These are phyloP conservation scores for Cutaneotrichosporon cyanovorans DNA, from an alignment of 1,284 basidiomycete genomes.

Conservation along the genomic window DNA sequence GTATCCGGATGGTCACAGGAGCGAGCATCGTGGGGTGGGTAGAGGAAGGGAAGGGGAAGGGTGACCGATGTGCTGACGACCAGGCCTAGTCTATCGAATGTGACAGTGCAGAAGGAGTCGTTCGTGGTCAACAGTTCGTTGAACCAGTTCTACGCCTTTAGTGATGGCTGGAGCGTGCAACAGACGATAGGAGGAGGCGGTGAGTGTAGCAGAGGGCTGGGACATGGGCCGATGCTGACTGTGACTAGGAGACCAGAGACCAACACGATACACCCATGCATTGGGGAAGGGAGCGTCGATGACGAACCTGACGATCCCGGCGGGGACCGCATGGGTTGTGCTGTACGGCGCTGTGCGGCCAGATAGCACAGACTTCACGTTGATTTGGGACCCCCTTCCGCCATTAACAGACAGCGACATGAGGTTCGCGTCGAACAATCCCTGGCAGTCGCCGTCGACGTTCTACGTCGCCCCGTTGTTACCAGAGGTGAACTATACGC, in stretches of 20 bases:
- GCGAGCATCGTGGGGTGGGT: conserved; percentile 1
- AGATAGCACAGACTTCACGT: conserved; percentile 1
- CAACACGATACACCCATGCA: neutral
- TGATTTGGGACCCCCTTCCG: conserved; percentile 3
- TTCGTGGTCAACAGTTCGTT: neutral
- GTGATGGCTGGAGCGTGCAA: neutral
- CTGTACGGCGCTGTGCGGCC: conserved; percentile 6
- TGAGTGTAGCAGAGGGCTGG: neutral
- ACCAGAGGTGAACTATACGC: conserved; percentile 1
- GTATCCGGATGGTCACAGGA: conserved; percentile 1
- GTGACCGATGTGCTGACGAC: neutral
- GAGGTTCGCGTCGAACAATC: conserved; percentile 1
- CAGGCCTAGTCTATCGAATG: neutral
- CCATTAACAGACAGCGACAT: conserved; percentile 2
- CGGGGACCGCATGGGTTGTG: conserved; percentile 1
- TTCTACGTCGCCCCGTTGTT: conserved; percentile 1
- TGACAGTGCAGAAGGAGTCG: neutral
- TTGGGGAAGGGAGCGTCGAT: neutral
- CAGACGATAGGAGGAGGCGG: neutral
- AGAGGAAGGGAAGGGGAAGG: too few relatives aligned
- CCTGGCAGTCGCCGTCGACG: conserved; percentile 1
- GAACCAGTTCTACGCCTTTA: conserved; percentile 1
- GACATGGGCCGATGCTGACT: too few relatives aligned
- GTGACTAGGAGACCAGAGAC: neutral
- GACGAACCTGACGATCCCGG: neutral